Evolutionary conservation across 2,329 filamentous ascomycete genomes (phyloP), one percentile per base, ranked within the genome.

Genomic region (Trichoderma endophyticum): DNA sequence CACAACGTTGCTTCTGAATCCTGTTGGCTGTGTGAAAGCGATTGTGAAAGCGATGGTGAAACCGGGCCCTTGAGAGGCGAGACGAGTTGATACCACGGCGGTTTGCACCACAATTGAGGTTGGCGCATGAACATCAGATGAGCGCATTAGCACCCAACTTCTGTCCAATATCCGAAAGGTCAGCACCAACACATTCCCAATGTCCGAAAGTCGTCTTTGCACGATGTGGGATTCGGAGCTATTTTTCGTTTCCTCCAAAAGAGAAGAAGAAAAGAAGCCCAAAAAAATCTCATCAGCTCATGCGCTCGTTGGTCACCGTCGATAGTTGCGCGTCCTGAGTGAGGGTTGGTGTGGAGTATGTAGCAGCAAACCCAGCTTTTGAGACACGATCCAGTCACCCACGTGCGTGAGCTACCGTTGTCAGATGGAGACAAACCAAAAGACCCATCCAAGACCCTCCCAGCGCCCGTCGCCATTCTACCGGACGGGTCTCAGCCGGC

Each of bases 341-440:
- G 21, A 64, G 60, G 28, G 60, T 43, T 59, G 57, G 39, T 54
- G 60, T 63, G 68, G 68, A 54, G 11, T 54, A 71, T 8, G 11
- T 54, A 71, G 9, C 15, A 51, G 12, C 24, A 30, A 28, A 59
- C 5, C 36, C 24, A 30, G 61, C 28, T 63, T 43, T 15, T 11
- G 48, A 26, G 21, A 61, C 24, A 51, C 5, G 3, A 32, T 69
- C n/a, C 48, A 36, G 43, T n/a, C 59, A 18, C 68, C 68, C 69
- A 71, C 69, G 69, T 71, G 69, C 51, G 54, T 34, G 34, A 60
- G 69, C 69, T 48, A 28, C 34, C 24, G 15, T 18, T 43, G 32
- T 57, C 48, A 39, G 60, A 70, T 64, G 32, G 68, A 64, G n/a
- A 43, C 60, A 9, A 14, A 57, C 28, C 39, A 70, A 69, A 61